These are phyloP conservation scores for Soucietia sequanensis DNA, from an alignment of 805 yeast genomes.

Conservation along the genomic window DNA sequence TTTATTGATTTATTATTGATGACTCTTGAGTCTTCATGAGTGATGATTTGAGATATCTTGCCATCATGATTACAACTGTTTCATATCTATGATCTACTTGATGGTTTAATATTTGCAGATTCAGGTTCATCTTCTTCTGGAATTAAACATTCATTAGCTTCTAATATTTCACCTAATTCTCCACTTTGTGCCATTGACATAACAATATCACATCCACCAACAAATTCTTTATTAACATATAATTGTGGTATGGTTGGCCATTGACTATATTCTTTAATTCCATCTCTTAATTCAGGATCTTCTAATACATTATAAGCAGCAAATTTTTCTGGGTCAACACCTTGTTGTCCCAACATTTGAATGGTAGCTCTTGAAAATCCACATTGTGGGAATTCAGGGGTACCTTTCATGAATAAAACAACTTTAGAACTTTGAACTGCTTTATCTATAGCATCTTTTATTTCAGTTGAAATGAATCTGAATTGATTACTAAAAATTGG, in stretches of 20 bases:
- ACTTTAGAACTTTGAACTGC: conserved; percentile 92
- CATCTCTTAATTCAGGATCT: conserved; percentile 90
- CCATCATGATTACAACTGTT: too few relatives aligned
- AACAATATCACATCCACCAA: conserved; percentile 97
- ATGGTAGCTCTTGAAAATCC: conserved; percentile 96
- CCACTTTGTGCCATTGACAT: conserved; percentile 89
- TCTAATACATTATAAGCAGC: conserved; percentile 97
- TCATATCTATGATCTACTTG: too few relatives aligned
- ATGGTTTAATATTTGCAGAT: conserved; percentile 35
- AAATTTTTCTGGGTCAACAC: conserved; percentile 93
- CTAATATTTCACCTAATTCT: conserved; percentile 84
- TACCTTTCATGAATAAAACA: conserved; percentile 97
- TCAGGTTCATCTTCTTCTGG: conserved; percentile 65
- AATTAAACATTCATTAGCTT: conserved; percentile 71
- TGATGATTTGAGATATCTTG: too few relatives aligned
- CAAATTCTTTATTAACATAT: conserved; percentile 84
- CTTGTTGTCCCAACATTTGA: conserved; percentile 90
- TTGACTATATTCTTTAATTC: conserved; percentile 89
- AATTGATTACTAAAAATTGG: not conserved
- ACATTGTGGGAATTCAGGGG: conserved; percentile 97
- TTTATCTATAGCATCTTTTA: conserved; percentile 76
- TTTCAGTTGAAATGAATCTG: conserved; percentile 71
- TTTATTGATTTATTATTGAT: too few relatives aligned
- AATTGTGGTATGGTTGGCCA: conserved; percentile 99
- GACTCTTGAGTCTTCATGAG: too few relatives aligned